phyloP scores from a whole-genome alignment of 257 asterid genomes.

The Salvia hispanica region DNA sequence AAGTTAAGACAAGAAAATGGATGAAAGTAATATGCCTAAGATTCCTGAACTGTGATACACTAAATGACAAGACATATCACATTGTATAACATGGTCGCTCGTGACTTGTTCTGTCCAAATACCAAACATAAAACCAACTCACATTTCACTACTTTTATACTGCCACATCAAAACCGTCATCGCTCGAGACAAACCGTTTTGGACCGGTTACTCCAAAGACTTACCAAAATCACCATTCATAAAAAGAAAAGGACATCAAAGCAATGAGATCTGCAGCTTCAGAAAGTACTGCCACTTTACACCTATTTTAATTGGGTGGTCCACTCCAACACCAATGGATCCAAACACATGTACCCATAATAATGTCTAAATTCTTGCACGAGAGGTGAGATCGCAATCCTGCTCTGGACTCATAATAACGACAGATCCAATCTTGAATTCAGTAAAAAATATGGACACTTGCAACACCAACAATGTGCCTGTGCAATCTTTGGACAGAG shows the following conservation, averaged over 20 bases:
- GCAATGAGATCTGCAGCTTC: neutral
- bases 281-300: neutral
- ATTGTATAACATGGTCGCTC: neutral
- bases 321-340: neutral
- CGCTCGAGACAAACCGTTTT: conserved; percentile 1
- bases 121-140: neutral
- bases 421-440: conserved; percentile 27
- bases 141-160: neutral
- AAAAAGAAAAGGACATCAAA: no score
- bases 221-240: neutral
- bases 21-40: neutral
- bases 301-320: neutral
- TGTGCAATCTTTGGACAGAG: neutral
- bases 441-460: conserved; percentile 4
- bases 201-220: neutral
- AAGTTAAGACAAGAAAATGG: neutral
- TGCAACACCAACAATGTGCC: no score
- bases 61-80: neutral
- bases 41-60: neutral
- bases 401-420: neutral
- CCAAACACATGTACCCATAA: no score
- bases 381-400: neutral
- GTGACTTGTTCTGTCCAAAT: conserved; percentile 4
- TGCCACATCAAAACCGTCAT: neutral
- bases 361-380: no score